Evolutionary conservation across 2,329 filamentous ascomycete genomes (phyloP), one percentile per base, ranked within the genome.

Genomic region (Pseudogymnoascus sp.): DNA sequence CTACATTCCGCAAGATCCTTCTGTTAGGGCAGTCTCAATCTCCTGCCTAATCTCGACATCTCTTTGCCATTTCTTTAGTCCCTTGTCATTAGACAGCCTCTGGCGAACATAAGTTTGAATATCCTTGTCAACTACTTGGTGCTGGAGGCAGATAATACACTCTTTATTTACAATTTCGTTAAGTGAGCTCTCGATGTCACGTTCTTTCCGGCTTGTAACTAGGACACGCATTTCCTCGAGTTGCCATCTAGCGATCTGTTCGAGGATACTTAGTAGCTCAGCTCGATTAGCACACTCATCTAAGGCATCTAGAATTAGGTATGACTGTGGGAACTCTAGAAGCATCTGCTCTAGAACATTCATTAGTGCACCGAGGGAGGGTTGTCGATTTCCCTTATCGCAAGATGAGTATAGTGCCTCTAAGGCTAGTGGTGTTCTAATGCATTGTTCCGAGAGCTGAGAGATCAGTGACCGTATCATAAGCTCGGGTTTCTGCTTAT

Each of bases 401-500:
- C 64, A 69, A 12, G 67, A 67, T 3, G 65, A 68, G 55, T 67
- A 73, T 0, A 74, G 63, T 2, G 60, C 25, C 4, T 74, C 65
- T 5, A 75, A 40, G 33, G 59, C 9, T 25, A 39, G n/a, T 3
- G 65, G 69, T 9, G 67, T 59, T 12, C 58, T 58, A 10, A 45
- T 27, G 6, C 58, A 64, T n/a, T 67, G 66, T 21, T 67, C 48
- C 55, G 69, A 70, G 67, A 71, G 65, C 60, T 78, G 76, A n/a
- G 40, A 63, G 8, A 77, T 52, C 2, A 79, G 65, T 9, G 75
- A 76, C 15, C 72, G 70, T 1, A 78, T 8, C 68, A 76, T 72
- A 0, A 68, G 64, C 13, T 74, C 69, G 5, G 71, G 48, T 1
- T 65, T 48, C 62, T 76, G 74, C 60, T 77, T 78, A 29, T 69